A percentile compares a stretch with the other conserved stretches of the same genome.
Evolutionary conservation across 202 grass and related monocot species (phyloP).

Genomic region (Setaria italica): DNA sequence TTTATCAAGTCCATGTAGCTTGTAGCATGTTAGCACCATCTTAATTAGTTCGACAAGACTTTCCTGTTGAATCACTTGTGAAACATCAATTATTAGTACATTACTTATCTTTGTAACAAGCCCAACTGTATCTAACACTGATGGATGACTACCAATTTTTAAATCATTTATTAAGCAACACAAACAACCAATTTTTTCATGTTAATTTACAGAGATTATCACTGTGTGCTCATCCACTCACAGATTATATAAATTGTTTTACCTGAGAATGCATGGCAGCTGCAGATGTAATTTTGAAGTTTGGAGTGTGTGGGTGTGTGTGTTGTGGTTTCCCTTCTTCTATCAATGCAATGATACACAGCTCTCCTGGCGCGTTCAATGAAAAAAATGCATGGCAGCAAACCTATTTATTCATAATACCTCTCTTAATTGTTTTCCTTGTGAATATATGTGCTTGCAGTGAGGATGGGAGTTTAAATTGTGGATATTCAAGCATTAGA

Average conservation of each 20-base stretch:
- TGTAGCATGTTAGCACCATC: not conserved
- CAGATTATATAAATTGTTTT: constrained; percentile 29
- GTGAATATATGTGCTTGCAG: constrained; percentile 54
- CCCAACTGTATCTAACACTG: not conserved
- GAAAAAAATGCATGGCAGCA: not conserved
- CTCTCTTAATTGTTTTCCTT: constrained; percentile 29
- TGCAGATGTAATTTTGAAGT: not conserved
- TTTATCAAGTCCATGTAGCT: not conserved
- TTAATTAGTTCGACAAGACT: not conserved
- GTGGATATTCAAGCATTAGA: constrained; percentile 84
- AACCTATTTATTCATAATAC: constrained; percentile 14
- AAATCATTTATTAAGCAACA: not conserved
- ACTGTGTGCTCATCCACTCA: not conserved
- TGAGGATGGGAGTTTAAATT: constrained; percentile 74
- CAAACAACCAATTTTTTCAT: not conserved
- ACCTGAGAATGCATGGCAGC: not conserved
- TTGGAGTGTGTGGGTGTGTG: too few species aligned
- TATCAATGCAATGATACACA: too few species aligned
- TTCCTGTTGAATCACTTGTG: not conserved
- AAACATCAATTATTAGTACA: not conserved
- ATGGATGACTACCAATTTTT: not conserved
- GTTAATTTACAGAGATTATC: not conserved
- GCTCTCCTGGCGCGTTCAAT: too few species aligned
- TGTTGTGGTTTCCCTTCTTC: too few species aligned
- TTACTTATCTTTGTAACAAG: not conserved